Conservation (phyloP, 805 yeast genomes). For the Cyberlindnera japonica region DNA sequence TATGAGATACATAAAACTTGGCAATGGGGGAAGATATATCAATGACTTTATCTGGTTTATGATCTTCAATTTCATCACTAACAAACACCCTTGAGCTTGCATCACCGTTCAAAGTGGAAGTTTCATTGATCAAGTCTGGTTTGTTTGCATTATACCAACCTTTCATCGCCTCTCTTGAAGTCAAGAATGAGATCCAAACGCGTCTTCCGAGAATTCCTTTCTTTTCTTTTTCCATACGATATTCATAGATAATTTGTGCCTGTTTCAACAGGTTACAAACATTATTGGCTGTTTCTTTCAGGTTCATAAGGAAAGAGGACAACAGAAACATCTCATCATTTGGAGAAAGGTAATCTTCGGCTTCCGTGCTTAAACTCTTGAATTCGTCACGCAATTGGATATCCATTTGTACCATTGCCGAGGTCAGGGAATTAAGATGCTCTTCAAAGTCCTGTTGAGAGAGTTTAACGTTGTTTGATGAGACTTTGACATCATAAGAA, state of each 20-base stretch:
- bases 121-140: conserved; percentile 26
- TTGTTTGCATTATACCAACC: conserved; percentile 34
- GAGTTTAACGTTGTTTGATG: conserved; percentile 22
- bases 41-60: neutral
- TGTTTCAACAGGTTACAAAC: conserved; percentile 32
- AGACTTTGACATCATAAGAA: conserved; percentile 37
- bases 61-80: conserved; percentile 2
- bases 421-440: conserved; percentile 24
- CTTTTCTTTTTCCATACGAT: conserved; percentile 30
- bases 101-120: conserved; percentile 34
- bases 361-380: conserved; percentile 21
- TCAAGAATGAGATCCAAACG: conserved; percentile 42
- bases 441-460: conserved; percentile 25
- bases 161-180: conserved; percentile 31
- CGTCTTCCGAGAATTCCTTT: conserved; percentile 36
- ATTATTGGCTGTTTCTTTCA: conserved; percentile 36
- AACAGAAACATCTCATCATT: conserved; percentile 47
- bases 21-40: neutral
- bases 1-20: conserved; percentile 17
- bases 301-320: conserved; percentile 47
- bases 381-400: conserved; percentile 33
- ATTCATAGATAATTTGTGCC: conserved; percentile 28
- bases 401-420: conserved; percentile 35
- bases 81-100: conserved; percentile 8
- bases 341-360: conserved; percentile 36